These are phyloP conservation scores for Jatropha podagrica DNA, from an alignment of 441 rosid species.

Conservation along the genomic window DNA sequence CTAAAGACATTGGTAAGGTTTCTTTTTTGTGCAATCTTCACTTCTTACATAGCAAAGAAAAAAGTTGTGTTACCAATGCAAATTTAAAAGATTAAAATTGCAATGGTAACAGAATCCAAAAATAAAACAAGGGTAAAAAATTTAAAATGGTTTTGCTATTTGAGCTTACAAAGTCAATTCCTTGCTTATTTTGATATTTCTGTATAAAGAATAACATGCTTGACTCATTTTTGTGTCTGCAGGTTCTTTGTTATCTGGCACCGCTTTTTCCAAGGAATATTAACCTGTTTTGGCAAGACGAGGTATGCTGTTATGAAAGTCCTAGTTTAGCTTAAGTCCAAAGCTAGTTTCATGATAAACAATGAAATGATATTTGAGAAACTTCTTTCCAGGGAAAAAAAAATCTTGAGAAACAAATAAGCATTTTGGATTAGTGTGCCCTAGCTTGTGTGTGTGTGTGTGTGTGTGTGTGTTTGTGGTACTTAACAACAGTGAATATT, in stretches of 20 bases:
- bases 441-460: background rate
- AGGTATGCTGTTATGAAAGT: slow-evolving; percentile 57
- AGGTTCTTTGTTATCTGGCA: slow-evolving; percentile 93
- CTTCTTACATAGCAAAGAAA: background rate
- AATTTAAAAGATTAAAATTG: background rate
- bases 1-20: background rate
- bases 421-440: background rate
- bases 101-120: background rate
- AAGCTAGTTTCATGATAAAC: slow-evolving; percentile 9
- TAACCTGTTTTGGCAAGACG: slow-evolving; percentile 97
- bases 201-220: slow-evolving; percentile 3
- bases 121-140: background rate
- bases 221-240: slow-evolving; percentile 26
- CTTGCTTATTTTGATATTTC: slow-evolving; percentile 11
- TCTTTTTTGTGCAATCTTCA: background rate
- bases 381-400: background rate
- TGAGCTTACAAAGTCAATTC: background rate
- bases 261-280: slow-evolving; percentile 89
- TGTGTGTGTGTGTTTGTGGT: background rate
- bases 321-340: slow-evolving; percentile 18
- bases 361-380: background rate
- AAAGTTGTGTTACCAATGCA: background rate
- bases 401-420: background rate
- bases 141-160: background rate
- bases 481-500: background rate